A percentile compares a stretch with the other conserved stretches of the same genome.
These are phyloP conservation scores for Candida tetrigidarum DNA, from an alignment of 1,139 yeast genomes.

Conservation along the genomic window DNA sequence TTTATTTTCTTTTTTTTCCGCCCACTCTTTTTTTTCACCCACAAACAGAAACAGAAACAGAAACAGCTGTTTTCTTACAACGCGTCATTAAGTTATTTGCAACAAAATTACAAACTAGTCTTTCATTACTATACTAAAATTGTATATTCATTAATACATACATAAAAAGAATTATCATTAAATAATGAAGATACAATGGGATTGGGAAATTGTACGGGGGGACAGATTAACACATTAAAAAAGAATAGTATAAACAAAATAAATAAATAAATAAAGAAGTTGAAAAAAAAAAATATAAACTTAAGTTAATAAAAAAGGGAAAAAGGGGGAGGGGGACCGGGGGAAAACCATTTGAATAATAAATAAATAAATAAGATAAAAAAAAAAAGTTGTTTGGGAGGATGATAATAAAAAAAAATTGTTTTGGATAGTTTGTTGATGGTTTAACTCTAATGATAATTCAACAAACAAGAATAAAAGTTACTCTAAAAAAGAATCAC, in stretches of 20 bases:
- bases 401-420: background rate
- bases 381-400: constrained; percentile 3
- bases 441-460: too few species aligned
- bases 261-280: too few species aligned
- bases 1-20: background rate
- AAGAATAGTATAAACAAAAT: constrained; percentile 8
- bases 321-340: constrained; percentile 12
- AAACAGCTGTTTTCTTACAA: too few species aligned
- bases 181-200: constrained; percentile 8
- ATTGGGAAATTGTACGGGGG: constrained; percentile 8
- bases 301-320: constrained; percentile 8
- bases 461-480: constrained; percentile 1
- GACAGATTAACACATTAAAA: constrained; percentile 16
- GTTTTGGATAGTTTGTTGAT: too few species aligned
- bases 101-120: background rate
- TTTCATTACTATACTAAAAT: constrained; percentile 14
- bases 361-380: constrained; percentile 1
- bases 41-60: background rate
- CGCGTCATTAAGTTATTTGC: too few species aligned
- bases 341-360: constrained; percentile 9
- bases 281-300: constrained; percentile 2
- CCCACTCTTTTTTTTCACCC: background rate
- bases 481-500: background rate
- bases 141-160: constrained; percentile 8
- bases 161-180: constrained; percentile 8